A percentile compares a stretch with the other conserved stretches of the same genome.
phyloP scores from a whole-genome alignment of 2,329 filamentous ascomycete species.

The Alternaria rosae region DNA sequence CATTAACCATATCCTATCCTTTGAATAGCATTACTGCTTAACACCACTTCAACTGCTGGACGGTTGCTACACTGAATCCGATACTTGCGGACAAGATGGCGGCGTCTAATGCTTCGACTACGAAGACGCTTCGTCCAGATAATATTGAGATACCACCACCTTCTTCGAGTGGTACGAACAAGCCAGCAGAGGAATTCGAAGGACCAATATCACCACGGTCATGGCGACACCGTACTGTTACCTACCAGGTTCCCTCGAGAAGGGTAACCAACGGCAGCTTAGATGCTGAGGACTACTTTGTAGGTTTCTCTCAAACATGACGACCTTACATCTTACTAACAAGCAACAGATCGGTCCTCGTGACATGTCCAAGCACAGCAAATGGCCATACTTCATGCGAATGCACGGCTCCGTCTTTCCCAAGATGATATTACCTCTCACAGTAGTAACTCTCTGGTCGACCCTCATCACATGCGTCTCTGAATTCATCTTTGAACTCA shows the following conservation, averaged over 20 bases:
- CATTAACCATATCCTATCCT: slow-evolving; percentile 9
- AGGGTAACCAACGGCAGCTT: slow-evolving; percentile 39
- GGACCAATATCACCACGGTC: slow-evolving; percentile 42
- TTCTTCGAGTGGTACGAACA: slow-evolving; percentile 20
- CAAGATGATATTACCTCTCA: slow-evolving; percentile 74
- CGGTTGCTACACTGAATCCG: slow-evolving; percentile 30
- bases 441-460: slow-evolving; percentile 70
- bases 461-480: slow-evolving; percentile 65
- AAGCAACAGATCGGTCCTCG: slow-evolving; percentile 63
- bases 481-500: slow-evolving; percentile 56
- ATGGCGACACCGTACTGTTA: slow-evolving; percentile 39
- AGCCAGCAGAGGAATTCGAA: slow-evolving; percentile 18
- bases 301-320: slow-evolving; percentile 44
- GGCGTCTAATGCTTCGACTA: slow-evolving; percentile 35
- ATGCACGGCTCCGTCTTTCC: slow-evolving; percentile 79
- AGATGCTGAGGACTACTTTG: slow-evolving; percentile 68
- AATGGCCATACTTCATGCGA: slow-evolving; percentile 77
- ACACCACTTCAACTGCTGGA: slow-evolving; percentile 38
- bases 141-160: slow-evolving; percentile 45
- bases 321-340: slow-evolving; percentile 15
- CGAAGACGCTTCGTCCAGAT: slow-evolving; percentile 39
- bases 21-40: not conserved
- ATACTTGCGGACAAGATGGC: slow-evolving; percentile 29
- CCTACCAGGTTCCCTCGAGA: slow-evolving; percentile 38
- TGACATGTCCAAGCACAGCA: slow-evolving; percentile 75